A percentile compares a stretch with the other conserved stretches of the same genome.
Conservation (phyloP, 352 stramenopile genomes). For the Pythium pyrilobum region DNA sequence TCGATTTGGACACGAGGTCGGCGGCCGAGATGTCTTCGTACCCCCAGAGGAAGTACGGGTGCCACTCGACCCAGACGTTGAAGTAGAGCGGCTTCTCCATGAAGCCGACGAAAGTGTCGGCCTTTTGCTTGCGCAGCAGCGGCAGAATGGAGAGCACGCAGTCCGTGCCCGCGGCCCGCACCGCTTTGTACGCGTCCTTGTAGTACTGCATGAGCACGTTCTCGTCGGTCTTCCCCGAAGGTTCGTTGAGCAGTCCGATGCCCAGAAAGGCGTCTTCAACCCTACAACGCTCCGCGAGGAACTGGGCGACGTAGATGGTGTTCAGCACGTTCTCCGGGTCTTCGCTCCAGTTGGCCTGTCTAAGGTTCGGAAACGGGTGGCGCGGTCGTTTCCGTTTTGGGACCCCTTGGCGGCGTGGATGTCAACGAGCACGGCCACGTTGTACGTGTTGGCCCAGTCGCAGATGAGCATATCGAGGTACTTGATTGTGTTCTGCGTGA, state of each 20-base stretch:
- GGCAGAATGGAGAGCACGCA: conserved; percentile 23
- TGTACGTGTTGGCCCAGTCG: conserved; percentile 29
- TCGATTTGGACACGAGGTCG: conserved; percentile 1
- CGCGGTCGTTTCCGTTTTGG: conserved; percentile 61
- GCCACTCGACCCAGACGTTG: conserved; percentile 29
- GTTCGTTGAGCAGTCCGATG: conserved; percentile 31
- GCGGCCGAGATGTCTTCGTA: conserved; percentile 8
- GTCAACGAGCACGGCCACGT: conserved; percentile 35
- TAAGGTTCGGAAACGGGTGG: conserved; percentile 5
- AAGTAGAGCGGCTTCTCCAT: conserved; percentile 6
- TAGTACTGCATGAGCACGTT: conserved; percentile 28
- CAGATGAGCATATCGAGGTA: conserved; percentile 35
- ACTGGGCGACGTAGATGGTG: conserved; percentile 22
- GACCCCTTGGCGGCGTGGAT: conserved; percentile 58
- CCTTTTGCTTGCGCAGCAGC: conserved; percentile 14
- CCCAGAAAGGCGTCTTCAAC: conserved; percentile 27
- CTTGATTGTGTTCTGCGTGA: conserved; percentile 25
- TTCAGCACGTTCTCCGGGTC: conserved; percentile 17
- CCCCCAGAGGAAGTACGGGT: conserved; percentile 24
- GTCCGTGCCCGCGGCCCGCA: conserved; percentile 15
- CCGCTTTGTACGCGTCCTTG: conserved; percentile 18
- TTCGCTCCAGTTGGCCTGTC: conserved; percentile 9
- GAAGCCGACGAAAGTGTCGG: conserved; percentile 1
- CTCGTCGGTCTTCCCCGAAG: conserved; percentile 6
- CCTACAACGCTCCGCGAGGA: conserved; percentile 26